Percentiles rank a stretch among this genome's conserved stretches.
Evolutionary conservation across 805 yeast species (phyloP).

Genomic region (Hanseniaspora taiwanica): DNA sequence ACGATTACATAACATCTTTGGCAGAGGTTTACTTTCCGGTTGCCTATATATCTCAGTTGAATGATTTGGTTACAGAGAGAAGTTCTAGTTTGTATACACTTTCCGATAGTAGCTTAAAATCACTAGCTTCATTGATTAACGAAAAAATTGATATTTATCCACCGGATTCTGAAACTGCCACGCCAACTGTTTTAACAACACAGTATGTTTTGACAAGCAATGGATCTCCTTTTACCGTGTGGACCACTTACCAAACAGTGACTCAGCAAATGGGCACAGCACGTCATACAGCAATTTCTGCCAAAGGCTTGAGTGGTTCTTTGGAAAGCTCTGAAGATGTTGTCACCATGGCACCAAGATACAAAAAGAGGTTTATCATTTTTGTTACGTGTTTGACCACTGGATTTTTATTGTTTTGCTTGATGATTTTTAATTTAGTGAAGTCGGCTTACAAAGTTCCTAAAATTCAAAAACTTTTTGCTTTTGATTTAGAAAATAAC

Average conservation of each 20-base stretch:
- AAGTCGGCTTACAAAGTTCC: background rate
- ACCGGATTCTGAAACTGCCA: background rate
- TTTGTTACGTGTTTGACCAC: background rate
- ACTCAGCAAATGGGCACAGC: no score
- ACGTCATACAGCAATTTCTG: no score
- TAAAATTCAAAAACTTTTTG: background rate
- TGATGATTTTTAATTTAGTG: background rate
- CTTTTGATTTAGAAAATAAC: background rate
- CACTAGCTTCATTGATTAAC: constrained; percentile 62
- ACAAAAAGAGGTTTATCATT: background rate
- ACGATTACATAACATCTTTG: constrained; percentile 64
- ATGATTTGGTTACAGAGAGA: constrained; percentile 33
- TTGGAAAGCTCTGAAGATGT: background rate
- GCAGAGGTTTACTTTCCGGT: constrained; percentile 78
- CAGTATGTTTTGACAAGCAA: no score
- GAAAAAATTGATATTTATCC: constrained; percentile 8
- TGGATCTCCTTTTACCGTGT: no score
- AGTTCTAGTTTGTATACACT: constrained; percentile 47
- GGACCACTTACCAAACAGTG: no score
- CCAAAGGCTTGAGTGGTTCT: no score
- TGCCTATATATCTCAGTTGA: constrained; percentile 34
- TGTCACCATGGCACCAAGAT: no score
- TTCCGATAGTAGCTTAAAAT: constrained; percentile 37
- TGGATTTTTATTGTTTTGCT: background rate
- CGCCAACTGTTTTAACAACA: background rate